A percentile compares a stretch with the other conserved stretches of the same genome.
phyloP scores from a whole-genome alignment of 1,284 basidiomycete genomes.

The Pisolithus thermaeus region DNA sequence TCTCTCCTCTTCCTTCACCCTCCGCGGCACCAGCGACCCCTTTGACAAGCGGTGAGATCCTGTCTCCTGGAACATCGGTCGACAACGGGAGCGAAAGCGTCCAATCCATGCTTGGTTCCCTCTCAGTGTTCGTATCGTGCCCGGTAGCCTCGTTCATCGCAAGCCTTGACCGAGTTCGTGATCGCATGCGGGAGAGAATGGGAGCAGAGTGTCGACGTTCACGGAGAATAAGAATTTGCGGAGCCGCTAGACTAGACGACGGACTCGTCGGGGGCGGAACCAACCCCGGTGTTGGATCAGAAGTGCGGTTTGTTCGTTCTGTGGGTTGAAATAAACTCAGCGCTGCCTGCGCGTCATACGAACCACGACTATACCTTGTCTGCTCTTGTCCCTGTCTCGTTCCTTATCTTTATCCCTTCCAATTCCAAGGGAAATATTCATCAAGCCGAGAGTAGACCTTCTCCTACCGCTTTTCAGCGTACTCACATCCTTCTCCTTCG shows the following conservation, averaged over 20 bases:
- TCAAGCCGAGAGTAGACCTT: background rate
- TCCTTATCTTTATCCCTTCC: background rate
- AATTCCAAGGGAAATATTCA: background rate
- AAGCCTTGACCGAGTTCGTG: background rate
- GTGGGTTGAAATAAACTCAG: no score
- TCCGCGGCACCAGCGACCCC: background rate
- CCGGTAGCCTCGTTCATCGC: background rate
- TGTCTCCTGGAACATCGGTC: constrained; percentile 21
- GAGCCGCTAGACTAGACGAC: background rate
- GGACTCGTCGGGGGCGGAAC: constrained; percentile 6
- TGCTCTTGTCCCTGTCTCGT: background rate
- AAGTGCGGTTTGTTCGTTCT: background rate
- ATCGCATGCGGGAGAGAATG: constrained; percentile 13
- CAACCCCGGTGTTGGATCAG: background rate
- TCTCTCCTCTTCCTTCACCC: background rate
- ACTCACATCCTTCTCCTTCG: background rate
- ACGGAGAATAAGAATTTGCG: constrained; percentile 22
- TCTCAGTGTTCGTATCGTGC: background rate
- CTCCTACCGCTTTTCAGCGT: background rate
- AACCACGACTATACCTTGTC: background rate
- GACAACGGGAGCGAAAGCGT: constrained; percentile 28
- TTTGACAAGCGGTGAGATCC: constrained; percentile 13
- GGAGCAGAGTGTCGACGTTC: constrained; percentile 29
- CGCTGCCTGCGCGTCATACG: no score
- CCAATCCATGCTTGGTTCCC: constrained; percentile 17